Base-by-base conservation (phyloP, 2,329 filamentous ascomycete genomes). In the Pyrenophora tritici-repentis region DNA sequence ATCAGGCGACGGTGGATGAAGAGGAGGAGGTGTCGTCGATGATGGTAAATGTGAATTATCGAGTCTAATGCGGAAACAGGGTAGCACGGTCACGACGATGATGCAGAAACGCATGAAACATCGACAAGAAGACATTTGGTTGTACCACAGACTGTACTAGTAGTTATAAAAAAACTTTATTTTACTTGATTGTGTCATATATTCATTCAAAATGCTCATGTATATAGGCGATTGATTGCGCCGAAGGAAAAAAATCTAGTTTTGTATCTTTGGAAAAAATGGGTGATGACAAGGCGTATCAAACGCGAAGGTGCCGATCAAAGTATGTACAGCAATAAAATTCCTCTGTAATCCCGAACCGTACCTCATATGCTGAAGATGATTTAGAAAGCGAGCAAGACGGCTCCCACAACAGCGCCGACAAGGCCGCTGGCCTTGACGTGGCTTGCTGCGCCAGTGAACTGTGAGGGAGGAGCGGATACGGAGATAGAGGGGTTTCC, bases 391-490 rank as follows among this genome's bases (percentile, higher is more conserved):
- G 58, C 63, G 14, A 71, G 47, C 35, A 72, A 36, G 17, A 61
- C 53, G 2, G 61, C 57, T 46, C 61, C 68, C 9, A 58, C 60
- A 13, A 65, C 51, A 10, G 61, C 56, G 42, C 59, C 63, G 8
- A 65, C 41, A 26, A 71, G 20, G 8, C 61, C 53, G 14, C 59
- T 55, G n/a, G 59, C 59, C 53, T 60, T 63, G 53, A 59, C 57
- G 7, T 53, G 53, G 43, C 47, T 60, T 1, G 70, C 69, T 5
- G 63, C 66, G 42, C 67, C 68, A 14, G 64, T 64, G 53, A 71
- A 71, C 37, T 68, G 20, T 2, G 55, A 34, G 14, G 60, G 55
- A 1, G 57, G 47, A 4, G 66, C 60, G 13, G 62, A 58, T 13
- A 47, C 42, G 2, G 65, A 58, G 32, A 46, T 39, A 1, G 66